Evolutionary conservation across 306 rosid species (phyloP).

Genomic region (Phaseolus lunatus): DNA sequence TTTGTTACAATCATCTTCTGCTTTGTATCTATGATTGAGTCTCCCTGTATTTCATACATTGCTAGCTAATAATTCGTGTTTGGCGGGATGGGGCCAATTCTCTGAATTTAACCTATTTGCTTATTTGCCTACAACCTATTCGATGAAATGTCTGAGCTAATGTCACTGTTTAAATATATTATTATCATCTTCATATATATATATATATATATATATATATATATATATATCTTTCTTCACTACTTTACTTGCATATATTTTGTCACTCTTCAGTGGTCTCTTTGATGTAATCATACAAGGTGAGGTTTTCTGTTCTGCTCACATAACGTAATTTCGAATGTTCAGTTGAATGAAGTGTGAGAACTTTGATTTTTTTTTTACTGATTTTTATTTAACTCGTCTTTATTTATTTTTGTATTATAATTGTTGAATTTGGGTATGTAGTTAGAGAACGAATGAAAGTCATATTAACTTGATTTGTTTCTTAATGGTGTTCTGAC

Average conservation of each 20-base stretch:
- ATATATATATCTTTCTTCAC: background rate
- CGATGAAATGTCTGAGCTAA: background rate
- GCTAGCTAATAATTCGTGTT: background rate
- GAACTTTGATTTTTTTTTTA: background rate
- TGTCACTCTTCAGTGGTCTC: background rate
- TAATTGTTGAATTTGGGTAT: background rate
- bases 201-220: too few species aligned
- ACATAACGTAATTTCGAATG: background rate
- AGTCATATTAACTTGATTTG: slow-evolving; percentile 1
- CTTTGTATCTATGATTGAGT: background rate
- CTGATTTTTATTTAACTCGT: background rate
- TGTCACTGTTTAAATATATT: background rate
- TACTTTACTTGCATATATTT: background rate
- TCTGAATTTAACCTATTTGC: background rate
- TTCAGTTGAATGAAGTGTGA: background rate
- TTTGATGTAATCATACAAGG: background rate
- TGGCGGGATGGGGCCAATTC: background rate
- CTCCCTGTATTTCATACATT: background rate
- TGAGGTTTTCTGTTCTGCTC: background rate
- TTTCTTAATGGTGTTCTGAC: slow-evolving; percentile 51
- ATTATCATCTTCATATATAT: background rate
- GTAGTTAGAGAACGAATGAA: slow-evolving; percentile 11
- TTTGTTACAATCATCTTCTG: background rate
- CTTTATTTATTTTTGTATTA: background rate
- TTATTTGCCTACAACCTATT: background rate